Conservation (phyloP, 2,329 filamentous ascomycete genomes). For the Pestalotiopsis sp. region DNA sequence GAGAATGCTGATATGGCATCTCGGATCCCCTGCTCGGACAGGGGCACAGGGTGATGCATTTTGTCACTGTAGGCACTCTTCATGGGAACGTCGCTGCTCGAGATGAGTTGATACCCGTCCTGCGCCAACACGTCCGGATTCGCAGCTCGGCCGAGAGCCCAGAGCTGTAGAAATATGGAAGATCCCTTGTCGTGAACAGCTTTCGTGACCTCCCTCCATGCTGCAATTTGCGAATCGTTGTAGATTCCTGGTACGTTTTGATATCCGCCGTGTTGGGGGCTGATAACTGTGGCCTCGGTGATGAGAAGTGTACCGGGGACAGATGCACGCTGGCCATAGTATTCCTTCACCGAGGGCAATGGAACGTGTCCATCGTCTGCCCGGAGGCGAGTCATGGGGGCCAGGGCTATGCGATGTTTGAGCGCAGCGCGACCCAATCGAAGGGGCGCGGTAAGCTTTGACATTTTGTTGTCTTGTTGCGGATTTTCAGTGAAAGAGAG, state of each 20-base stretch:
- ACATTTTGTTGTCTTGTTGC: neutral
- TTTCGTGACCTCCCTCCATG: conserved; percentile 58
- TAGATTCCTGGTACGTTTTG: conserved; percentile 55
- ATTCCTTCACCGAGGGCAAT: conserved; percentile 31
- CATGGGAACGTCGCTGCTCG: conserved; percentile 25
- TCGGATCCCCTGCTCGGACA: conserved; percentile 27
- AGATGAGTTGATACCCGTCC: conserved; percentile 14
- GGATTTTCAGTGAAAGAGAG: too few relatives aligned
- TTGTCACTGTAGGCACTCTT: conserved; percentile 4
- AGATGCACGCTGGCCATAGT: conserved; percentile 46
- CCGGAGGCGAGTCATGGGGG: conserved; percentile 55
- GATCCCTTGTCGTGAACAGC: conserved; percentile 60
- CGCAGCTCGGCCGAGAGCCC: conserved; percentile 60
- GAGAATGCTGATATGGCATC: conserved; percentile 16
- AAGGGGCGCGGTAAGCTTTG: conserved; percentile 42
- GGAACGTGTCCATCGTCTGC: conserved; percentile 43
- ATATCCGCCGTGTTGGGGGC: conserved; percentile 47
- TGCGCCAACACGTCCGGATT: neutral
- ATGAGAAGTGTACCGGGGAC: conserved; percentile 50
- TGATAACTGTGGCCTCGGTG: conserved; percentile 56
- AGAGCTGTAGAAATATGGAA: conserved; percentile 65
- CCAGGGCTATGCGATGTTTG: conserved; percentile 51
- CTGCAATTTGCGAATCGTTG: conserved; percentile 49
- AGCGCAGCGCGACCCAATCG: conserved; percentile 47
- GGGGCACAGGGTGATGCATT: conserved; percentile 12